Evolutionary conservation across 2,329 filamentous ascomycete species (phyloP).

Genomic region (Aspergillus piperis): DNA sequence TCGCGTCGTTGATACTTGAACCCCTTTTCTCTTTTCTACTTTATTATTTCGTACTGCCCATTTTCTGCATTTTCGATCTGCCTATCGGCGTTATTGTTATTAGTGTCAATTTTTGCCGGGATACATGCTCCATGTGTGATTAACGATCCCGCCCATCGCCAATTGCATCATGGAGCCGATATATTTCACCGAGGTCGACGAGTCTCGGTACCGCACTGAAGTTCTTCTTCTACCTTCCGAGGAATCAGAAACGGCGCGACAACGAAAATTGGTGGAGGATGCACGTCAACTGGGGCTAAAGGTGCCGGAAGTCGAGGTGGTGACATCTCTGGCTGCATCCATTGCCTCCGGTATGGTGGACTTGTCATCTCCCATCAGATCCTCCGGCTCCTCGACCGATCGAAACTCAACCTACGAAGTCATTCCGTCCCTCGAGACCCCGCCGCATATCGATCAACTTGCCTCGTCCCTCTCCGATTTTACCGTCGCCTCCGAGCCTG

Average conservation of each 20-base stretch:
- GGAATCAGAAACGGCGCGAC: constrained; percentile 40
- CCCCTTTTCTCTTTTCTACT: constrained; percentile 4
- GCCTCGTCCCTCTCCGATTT: constrained; percentile 35
- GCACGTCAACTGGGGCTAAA: constrained; percentile 42
- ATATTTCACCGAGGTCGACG: constrained; percentile 31
- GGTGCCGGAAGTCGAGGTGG: constrained; percentile 33
- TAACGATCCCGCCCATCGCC: constrained; percentile 15
- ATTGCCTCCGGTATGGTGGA: constrained; percentile 38
- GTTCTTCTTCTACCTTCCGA: constrained; percentile 38
- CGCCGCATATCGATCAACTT: constrained; percentile 31
- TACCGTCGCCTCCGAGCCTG: constrained; percentile 32
- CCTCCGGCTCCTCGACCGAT: constrained; percentile 36
- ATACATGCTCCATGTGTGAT: constrained; percentile 14
- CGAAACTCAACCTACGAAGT: constrained; percentile 34
- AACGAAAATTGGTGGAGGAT: constrained; percentile 41
- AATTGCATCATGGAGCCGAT: constrained; percentile 29
- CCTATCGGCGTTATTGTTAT: neutral
- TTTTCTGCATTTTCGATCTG: neutral
- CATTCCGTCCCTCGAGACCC: constrained; percentile 25
- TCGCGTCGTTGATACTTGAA: constrained; percentile 13
- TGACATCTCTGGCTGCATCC: constrained; percentile 39
- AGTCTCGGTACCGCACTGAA: constrained; percentile 39
- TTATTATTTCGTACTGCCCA: neutral
- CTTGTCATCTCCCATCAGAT: constrained; percentile 36
- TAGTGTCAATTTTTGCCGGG: constrained; percentile 2